phyloP scores from a whole-genome alignment of 1,139 yeast genomes.

The Hanseniaspora gamundiae region DNA sequence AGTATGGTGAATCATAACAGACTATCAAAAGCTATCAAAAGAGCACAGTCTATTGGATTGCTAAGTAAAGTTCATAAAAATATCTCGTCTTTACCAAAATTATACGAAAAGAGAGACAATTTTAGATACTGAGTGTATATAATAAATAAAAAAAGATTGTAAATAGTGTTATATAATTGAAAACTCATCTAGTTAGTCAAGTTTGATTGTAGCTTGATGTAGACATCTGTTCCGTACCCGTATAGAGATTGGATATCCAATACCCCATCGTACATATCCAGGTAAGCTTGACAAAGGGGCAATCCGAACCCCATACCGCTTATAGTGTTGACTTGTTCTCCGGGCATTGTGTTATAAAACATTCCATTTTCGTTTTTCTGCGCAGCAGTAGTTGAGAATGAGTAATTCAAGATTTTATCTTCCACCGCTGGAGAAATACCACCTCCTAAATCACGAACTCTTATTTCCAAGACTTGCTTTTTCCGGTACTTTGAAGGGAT shows the following conservation, averaged over 20 bases:
- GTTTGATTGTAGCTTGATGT: constrained; percentile 32
- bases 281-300: constrained; percentile 69
- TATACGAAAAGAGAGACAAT: constrained; percentile 1
- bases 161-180: not conserved
- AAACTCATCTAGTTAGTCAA: not conserved
- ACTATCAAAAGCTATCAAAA: constrained; percentile 52
- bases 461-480: constrained; percentile 36
- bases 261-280: constrained; percentile 62
- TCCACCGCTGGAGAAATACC: constrained; percentile 66
- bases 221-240: constrained; percentile 82
- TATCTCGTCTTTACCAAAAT: constrained; percentile 30
- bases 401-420: constrained; percentile 65
- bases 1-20: constrained; percentile 48
- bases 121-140: not conserved
- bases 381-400: constrained; percentile 57
- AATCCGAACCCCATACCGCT: constrained; percentile 97
- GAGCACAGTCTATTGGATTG: constrained; percentile 59
- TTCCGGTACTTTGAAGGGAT: not conserved
- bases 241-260: constrained; percentile 66
- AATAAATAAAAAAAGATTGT: not conserved
- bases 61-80: constrained; percentile 53
- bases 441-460: constrained; percentile 79
- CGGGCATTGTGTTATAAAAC: constrained; percentile 53
- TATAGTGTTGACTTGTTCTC: constrained; percentile 57
- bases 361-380: constrained; percentile 15